Evolutionary conservation across 2,329 filamentous ascomycete genomes (phyloP).

Genomic region (Conoideocrella luteorostrata): DNA sequence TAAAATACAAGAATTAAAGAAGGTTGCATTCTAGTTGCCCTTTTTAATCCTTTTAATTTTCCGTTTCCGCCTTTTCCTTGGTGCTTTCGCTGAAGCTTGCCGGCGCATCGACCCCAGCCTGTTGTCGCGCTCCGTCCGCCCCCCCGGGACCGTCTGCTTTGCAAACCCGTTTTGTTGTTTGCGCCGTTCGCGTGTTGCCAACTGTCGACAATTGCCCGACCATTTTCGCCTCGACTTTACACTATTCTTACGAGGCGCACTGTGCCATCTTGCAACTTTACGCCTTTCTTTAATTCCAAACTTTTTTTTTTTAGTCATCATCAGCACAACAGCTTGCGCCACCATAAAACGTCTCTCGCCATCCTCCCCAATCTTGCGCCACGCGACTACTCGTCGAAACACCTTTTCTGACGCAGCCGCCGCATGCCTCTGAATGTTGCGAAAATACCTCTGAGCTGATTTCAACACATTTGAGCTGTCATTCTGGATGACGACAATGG

Average conservation of each 20-base stretch:
- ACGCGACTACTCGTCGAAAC: neutral
- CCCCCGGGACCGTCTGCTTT: neutral
- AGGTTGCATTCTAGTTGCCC: neutral
- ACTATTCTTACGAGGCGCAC: neutral
- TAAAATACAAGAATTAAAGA: neutral
- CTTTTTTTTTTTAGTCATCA: no score
- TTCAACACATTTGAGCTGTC: neutral
- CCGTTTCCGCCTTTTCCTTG: neutral
- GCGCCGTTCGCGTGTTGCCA: conserved; percentile 6
- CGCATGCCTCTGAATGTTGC: conserved; percentile 14
- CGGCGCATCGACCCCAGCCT: conserved; percentile 7
- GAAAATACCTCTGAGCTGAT: neutral
- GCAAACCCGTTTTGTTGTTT: conserved; percentile 2
- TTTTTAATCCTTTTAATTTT: neutral
- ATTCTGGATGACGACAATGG: conserved; percentile 44
- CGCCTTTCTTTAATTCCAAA: no score
- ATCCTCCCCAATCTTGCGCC: neutral
- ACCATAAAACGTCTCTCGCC: neutral
- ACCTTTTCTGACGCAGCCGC: conserved; percentile 12
- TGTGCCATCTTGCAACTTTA: neutral
- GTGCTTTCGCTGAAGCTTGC: neutral
- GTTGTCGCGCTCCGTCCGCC: conserved; percentile 5
- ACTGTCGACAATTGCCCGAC: conserved; percentile 5
- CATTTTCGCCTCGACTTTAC: neutral
- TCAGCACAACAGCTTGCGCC: neutral